Evolutionary conservation across 306 rosid genomes (phyloP), one percentile per base, ranked within the genome.

Genomic region (Crotalaria pallida): DNA sequence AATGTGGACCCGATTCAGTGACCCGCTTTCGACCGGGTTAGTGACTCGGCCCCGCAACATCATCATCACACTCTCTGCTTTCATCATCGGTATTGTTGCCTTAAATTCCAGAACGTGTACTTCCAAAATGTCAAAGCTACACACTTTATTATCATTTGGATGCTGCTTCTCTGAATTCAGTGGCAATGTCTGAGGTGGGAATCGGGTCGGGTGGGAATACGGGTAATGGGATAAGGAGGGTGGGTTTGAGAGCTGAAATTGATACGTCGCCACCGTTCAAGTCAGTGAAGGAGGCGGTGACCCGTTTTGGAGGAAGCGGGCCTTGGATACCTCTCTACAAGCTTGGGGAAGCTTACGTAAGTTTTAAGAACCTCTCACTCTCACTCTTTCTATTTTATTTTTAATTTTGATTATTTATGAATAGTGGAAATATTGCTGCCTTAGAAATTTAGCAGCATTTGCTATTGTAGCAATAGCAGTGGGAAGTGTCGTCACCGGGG

Each of bases 241-340:
- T 91, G 21, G 83, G 82, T 80, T 43, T 67, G 79, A 81, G 97
- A 58, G 97, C 92, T n/a, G 99, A 83, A 67, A 91, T 94, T 29
- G 99, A 94, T 67, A 91, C 96, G 0, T 81, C 96, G 18, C 87
- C 94, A 34, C 99, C 99, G 0, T 94, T 94, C 29, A 96, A 80
- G 74, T 91, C 97, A 7, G 99, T 94, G 12, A 91, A 85, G 71
- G 99, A 94, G 84, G 99, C 97, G 2, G 97, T 94, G 40, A 86
- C 84, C 77, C 97, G 85, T 50, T 94, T 91, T 53, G 95, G 90
- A 6, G 95, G 96, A 38, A 85, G 85, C 48, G 92, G 96, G 2
- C 79, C 90, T 11, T 87, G 98, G 96, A 31, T 80, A 10, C 94
- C 90, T 0, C 65, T 79, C 29, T 79, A 76, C 77, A 88, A 80